These are phyloP conservation scores for Linnemannia exigua DNA, from an alignment of 192 early-diverging fungal genomes.

Conservation along the genomic window DNA sequence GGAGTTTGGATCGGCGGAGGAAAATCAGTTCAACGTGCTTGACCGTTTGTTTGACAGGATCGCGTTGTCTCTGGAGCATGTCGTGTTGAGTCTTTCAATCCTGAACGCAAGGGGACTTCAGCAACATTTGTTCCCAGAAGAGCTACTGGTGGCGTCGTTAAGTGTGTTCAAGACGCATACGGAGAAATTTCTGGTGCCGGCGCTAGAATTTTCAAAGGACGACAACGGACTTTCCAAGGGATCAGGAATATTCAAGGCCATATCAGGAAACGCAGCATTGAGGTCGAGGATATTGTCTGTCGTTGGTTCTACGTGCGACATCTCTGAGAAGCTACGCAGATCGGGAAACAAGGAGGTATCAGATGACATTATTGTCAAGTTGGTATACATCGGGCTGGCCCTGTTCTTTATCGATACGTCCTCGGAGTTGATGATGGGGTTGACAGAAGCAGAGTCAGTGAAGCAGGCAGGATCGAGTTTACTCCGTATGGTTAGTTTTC, in stretches of 20 bases:
- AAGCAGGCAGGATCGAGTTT: constrained; percentile 48
- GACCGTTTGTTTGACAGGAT: constrained; percentile 9
- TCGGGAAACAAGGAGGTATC: constrained; percentile 47
- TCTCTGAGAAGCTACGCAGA: constrained; percentile 9
- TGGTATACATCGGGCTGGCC: constrained; percentile 61
- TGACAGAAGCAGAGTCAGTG: constrained; percentile 40
- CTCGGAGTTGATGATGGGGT: constrained; percentile 25
- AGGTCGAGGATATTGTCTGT: constrained; percentile 19
- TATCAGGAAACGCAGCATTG: background rate
- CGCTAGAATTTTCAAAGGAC: constrained; percentile 43
- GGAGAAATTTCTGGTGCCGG: constrained; percentile 31
- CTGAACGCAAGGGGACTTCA: constrained; percentile 12
- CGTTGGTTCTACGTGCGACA: constrained; percentile 23
- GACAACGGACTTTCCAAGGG: background rate
- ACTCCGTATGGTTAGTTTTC: constrained; percentile 42
- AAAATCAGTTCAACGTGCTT: background rate
- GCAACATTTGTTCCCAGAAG: constrained; percentile 43
- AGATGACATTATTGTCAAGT: constrained; percentile 61
- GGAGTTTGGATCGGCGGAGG: background rate
- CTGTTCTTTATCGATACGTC: constrained; percentile 66
- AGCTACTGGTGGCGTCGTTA: constrained; percentile 27
- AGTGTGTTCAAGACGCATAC: constrained; percentile 26
- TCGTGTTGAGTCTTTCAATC: constrained; percentile 23
- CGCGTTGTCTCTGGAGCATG: constrained; percentile 18
- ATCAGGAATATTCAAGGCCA: background rate